Evolutionary conservation across 805 yeast species (phyloP).

Genomic region (Kuraishia piskuri): DNA sequence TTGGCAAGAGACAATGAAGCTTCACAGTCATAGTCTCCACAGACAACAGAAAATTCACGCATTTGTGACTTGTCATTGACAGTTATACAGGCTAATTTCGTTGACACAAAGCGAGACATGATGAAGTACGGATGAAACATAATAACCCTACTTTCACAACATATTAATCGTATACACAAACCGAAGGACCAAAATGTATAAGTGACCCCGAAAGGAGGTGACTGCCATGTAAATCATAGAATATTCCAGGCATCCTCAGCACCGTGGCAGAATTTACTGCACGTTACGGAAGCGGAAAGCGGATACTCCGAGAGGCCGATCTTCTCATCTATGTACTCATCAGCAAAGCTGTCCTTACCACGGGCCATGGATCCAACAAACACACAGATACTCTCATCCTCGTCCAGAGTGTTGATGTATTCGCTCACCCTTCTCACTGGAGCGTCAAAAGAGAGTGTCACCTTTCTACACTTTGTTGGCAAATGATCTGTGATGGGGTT

Average conservation of each 20-base stretch:
- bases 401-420: slow-evolving; percentile 69
- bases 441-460: slow-evolving; percentile 90
- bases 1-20: not conserved
- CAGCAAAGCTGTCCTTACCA: slow-evolving; percentile 96
- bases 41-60: not conserved
- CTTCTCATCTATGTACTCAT: slow-evolving; percentile 93
- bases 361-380: slow-evolving; percentile 99
- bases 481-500: slow-evolving; percentile 96
- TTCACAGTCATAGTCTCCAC: not conserved
- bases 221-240: slow-evolving; percentile 25
- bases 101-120: not conserved
- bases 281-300: slow-evolving; percentile 93
- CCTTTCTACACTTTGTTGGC: slow-evolving; percentile 91
- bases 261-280: slow-evolving; percentile 97
- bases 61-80: not conserved
- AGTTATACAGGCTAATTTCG: not conserved
- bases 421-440: slow-evolving; percentile 83
- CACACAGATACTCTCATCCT: slow-evolving; percentile 91
- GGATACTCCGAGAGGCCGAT: slow-evolving; percentile 95
- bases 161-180: no score
- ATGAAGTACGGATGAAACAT: no score
- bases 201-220: no score
- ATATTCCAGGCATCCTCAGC: slow-evolving; percentile 98
- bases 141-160: not conserved
- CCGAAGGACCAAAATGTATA: no score